Evolutionary conservation across 176 grass and related monocot genomes (phyloP).

Genomic region (Oryza brachyantha): DNA sequence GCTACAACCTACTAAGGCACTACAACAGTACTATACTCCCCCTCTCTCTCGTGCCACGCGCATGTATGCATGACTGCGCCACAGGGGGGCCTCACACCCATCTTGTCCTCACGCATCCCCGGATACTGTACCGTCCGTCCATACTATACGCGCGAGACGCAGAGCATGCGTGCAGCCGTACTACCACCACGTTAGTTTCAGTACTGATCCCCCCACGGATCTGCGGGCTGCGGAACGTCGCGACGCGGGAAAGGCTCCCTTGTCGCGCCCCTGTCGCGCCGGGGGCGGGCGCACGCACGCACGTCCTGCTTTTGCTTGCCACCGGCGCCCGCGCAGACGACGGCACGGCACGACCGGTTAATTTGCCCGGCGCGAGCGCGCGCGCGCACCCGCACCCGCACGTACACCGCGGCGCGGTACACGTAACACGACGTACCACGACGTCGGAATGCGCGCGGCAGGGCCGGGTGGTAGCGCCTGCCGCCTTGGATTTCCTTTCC

Average conservation of each 20-base stretch:
- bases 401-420: too few species aligned
- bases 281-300: background rate
- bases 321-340: background rate
- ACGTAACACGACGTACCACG: too few species aligned
- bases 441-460: too few species aligned
- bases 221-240: background rate
- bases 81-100: background rate
- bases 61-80: background rate
- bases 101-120: background rate
- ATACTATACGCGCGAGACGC: background rate
- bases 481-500: too few species aligned
- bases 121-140: background rate
- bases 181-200: background rate
- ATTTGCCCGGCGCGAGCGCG: too few species aligned
- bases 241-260: constrained; percentile 1
- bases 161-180: background rate
- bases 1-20: too few species aligned
- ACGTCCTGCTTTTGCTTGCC: too few species aligned
- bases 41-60: constrained; percentile 3
- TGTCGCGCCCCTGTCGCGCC: background rate
- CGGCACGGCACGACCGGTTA: background rate
- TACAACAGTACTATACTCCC: too few species aligned
- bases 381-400: too few species aligned
- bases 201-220: too few species aligned
- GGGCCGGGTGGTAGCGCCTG: too few species aligned